phyloP scores from a whole-genome alignment of 192 early-diverging fungal species.

The Dissophora globulifera region DNA sequence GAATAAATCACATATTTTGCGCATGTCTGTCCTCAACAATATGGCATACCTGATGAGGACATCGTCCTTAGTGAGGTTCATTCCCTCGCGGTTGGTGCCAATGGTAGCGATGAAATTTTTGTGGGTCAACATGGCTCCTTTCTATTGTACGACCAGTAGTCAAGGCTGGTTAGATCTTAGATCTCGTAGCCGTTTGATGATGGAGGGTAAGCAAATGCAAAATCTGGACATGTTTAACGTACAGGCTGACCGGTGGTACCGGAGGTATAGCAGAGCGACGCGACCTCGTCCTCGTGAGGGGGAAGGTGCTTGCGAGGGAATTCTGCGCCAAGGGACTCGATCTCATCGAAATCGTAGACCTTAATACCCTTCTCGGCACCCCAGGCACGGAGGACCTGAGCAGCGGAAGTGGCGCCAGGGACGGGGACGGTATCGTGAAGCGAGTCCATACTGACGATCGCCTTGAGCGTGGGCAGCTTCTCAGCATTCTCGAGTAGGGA shows the following conservation, averaged over 20 bases:
- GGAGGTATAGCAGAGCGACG: conserved; percentile 83
- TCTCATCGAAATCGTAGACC: conserved; percentile 66
- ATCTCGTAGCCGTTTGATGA: background rate
- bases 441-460: conserved; percentile 75
- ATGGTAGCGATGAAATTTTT: conserved; percentile 74
- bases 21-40: background rate
- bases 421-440: conserved; percentile 55
- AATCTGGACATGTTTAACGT: background rate
- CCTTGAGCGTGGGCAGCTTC: conserved; percentile 71
- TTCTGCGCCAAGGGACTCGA: conserved; percentile 72
- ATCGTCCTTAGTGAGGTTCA: conserved; percentile 21
- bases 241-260: conserved; percentile 90
- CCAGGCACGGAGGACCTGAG: conserved; percentile 62
- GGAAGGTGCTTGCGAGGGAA: conserved; percentile 64
- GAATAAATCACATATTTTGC: no score
- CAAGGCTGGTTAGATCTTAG: no score
- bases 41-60: conserved; percentile 36
- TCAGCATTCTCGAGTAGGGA: conserved; percentile 62
- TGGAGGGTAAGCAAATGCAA: background rate
- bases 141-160: no score
- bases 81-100: conserved; percentile 42
- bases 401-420: conserved; percentile 43
- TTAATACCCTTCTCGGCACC: conserved; percentile 72
- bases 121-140: conserved; percentile 85
- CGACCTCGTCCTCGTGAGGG: conserved; percentile 74